Evolutionary conservation across 768 basidiomycete genomes (phyloP).

Genomic region (Boletus subparvulus): DNA sequence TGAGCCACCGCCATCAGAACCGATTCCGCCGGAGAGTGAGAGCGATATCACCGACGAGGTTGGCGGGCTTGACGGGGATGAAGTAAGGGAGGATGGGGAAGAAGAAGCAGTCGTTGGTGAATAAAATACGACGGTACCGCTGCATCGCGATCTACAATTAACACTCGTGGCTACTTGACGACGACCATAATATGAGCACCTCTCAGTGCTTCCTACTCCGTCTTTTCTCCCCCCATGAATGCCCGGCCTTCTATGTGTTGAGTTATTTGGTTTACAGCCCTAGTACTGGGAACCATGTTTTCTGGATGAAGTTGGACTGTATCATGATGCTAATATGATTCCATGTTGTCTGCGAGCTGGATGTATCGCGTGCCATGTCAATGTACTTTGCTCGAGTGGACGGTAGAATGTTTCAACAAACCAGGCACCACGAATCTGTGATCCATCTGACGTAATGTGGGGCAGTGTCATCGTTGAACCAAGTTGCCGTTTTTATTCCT

Average conservation of each 20-base stretch:
- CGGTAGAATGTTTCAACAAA: no score
- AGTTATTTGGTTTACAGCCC: background rate
- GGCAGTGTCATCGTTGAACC: no score
- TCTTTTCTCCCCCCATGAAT: constrained; percentile 16
- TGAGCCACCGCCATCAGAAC: constrained; percentile 33
- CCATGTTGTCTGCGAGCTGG: background rate
- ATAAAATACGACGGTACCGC: constrained; percentile 22
- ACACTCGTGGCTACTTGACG: constrained; percentile 12
- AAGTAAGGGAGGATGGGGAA: constrained; percentile 15
- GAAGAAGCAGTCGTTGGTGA: constrained; percentile 11
- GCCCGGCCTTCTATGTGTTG: background rate
- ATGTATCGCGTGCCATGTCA: background rate
- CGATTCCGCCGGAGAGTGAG: constrained; percentile 33
- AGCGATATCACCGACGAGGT: constrained; percentile 37
- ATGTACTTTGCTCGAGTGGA: no score
- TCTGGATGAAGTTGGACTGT: background rate
- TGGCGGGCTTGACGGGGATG: constrained; percentile 19
- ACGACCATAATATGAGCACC: background rate
- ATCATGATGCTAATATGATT: background rate
- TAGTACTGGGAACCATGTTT: constrained; percentile 1
- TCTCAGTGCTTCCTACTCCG: constrained; percentile 12
- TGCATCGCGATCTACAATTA: constrained; percentile 12
- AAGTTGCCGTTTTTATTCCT: background rate
- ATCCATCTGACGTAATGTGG: background rate
- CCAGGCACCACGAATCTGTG: no score